Base-by-base conservation (phyloP, 2,329 filamentous ascomycete species). In the Rhynchosporium graminicola region DNA sequence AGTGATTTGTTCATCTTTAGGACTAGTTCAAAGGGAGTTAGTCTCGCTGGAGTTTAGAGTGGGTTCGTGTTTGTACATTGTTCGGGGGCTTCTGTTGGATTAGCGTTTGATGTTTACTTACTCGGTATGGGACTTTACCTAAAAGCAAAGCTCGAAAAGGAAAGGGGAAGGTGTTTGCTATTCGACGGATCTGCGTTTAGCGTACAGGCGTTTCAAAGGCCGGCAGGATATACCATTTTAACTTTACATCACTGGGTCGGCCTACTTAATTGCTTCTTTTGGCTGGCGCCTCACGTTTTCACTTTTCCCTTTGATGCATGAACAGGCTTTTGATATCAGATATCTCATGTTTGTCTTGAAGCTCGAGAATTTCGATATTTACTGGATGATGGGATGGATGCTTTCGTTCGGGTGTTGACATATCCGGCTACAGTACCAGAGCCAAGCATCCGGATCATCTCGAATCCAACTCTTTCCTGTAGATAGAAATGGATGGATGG, bases 201-300 rank as follows among this genome's bases (percentile, higher is more conserved):
- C 57, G 42, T 58, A 59, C 40, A 48, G 57, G 57, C 46, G 57
- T 59, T 59, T 45, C 51, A 31, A 26, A 28, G 28, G 50, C 46
- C 26, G 57, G 46, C 57, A 51, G 57, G 57, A 59, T 59, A 59
- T 59, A 59, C 57, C 57, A 59, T 59, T 52, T 51, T 59, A 43
- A 51, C 26, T 51, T 52, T 43, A 51, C 26, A 51, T n/a, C 28
- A 47, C 28, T 10, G 26, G 43, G 13, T 7, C 45, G 5, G 33
- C 33, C 33, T 36, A 36, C 33, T 36, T 5, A 36, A 5, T 29
- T 38, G 28, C 13, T 8, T 57, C 38, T 26, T 46, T 33, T 46
- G 43, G 43, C 33, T 5, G 31, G 5, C 26, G n/a, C 9, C n/a
- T 38, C 40, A 47, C n/a, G 20, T 20, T 20, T 1, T 20, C 40